These are phyloP conservation scores for Picea sitchensis DNA, from an alignment of 75 land plant genomes.

Conservation along the genomic window DNA sequence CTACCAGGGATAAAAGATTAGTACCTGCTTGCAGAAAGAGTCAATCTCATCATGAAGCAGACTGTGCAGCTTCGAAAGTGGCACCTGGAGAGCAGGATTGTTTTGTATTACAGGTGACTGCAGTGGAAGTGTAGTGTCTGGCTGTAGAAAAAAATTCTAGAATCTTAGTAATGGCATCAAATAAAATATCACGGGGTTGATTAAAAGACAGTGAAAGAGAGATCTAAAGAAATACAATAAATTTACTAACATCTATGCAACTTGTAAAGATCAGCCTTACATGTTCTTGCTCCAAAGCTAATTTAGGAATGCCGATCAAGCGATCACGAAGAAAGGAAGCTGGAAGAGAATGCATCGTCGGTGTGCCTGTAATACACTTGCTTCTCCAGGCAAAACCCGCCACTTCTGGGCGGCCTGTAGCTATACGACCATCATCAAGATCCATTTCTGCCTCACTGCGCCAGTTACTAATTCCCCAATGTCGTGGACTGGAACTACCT, in stretches of 20 bases:
- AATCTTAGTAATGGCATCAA: neutral
- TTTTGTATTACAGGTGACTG: constrained; percentile 53
- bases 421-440: constrained; percentile 40
- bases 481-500: constrained; percentile 97
- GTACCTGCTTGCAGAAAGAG: constrained; percentile 84
- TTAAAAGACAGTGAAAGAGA: neutral
- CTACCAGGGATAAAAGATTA: neutral
- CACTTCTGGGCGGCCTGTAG: constrained; percentile 55
- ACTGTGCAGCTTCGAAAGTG: constrained; percentile 54
- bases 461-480: constrained; percentile 78
- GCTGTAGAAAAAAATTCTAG: constrained; percentile 36
- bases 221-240: neutral
- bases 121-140: constrained; percentile 84
- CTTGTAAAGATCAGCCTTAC: constrained; percentile 24
- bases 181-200: too few species aligned
- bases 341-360: constrained; percentile 62
- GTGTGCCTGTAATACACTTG: constrained; percentile 40
- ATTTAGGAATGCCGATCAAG: constrained; percentile 68
- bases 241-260: neutral
- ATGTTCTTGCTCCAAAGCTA: constrained; percentile 86
- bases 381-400: constrained; percentile 70
- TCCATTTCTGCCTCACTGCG: constrained; percentile 51
- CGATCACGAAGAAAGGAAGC: constrained; percentile 66
- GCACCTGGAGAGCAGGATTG: constrained; percentile 40
- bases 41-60: constrained; percentile 92